Evolutionary conservation across 768 basidiomycete species (phyloP).

Genomic region (Sistotremastrum niveocremeum): DNA sequence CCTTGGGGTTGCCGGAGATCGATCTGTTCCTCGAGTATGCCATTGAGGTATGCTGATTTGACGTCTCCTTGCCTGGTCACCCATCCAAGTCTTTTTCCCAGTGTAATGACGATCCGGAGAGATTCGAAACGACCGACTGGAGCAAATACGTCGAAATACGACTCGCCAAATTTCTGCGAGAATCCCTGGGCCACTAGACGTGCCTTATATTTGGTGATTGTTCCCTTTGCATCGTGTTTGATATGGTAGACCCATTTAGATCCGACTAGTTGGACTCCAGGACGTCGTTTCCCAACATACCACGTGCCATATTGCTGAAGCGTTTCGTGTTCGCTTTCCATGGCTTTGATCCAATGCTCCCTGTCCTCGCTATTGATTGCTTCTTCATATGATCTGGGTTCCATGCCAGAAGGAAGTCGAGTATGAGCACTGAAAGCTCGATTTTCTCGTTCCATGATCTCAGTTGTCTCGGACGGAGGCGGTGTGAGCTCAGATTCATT

Average conservation of each 20-base stretch:
- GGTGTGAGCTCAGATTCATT: too few relatives aligned
- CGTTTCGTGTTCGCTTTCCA: neutral
- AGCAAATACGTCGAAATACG: too few relatives aligned
- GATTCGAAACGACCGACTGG: too few relatives aligned
- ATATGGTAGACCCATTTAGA: slow-evolving; percentile 14
- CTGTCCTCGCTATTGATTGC: slow-evolving; percentile 1
- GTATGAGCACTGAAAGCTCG: too few relatives aligned
- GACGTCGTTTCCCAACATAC: slow-evolving; percentile 9
- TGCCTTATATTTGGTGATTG: slow-evolving; percentile 11
- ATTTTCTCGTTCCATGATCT: too few relatives aligned
- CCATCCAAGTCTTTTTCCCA: slow-evolving; percentile 10
- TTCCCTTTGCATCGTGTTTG: slow-evolving; percentile 11
- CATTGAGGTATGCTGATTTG: slow-evolving; percentile 14
- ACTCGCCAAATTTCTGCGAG: slow-evolving; percentile 12
- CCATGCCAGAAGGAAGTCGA: too few relatives aligned
- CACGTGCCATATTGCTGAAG: slow-evolving; percentile 9
- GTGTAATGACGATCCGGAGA: too few relatives aligned
- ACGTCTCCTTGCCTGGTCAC: slow-evolving; percentile 11
- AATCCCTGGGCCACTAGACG: slow-evolving; percentile 17
- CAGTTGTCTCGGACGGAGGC: too few relatives aligned
- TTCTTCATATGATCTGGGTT: slow-evolving; percentile 1
- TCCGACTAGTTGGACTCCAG: slow-evolving; percentile 9
- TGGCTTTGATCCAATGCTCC: slow-evolving; percentile 1
- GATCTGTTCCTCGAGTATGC: slow-evolving; percentile 15
- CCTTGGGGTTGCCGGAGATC: slow-evolving; percentile 17